Conservation (phyloP, 805 yeast species). For the Pichia kluyveri region DNA sequence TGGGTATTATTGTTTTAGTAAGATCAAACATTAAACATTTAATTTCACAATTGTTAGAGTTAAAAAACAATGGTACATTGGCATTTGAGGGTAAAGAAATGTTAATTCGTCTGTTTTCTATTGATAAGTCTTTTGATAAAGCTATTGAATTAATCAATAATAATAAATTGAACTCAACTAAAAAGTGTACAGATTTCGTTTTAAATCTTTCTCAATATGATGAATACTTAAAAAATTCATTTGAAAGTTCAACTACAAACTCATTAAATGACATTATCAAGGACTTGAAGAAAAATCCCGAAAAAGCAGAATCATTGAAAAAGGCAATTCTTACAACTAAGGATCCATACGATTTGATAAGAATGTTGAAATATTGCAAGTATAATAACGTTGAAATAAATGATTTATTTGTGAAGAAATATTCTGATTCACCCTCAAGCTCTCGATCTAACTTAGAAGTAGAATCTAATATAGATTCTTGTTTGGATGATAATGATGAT, state of each 20-base stretch:
- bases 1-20: conserved; percentile 33
- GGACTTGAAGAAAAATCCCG: conserved; percentile 3
- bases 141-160: conserved; percentile 30
- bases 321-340: conserved; percentile 3
- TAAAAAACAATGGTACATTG: conserved; percentile 47
- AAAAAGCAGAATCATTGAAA: conserved; percentile 3
- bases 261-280: neutral
- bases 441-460: neutral
- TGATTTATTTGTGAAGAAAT: conserved; percentile 10
- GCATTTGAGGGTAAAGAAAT: conserved; percentile 68
- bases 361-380: conserved; percentile 7
- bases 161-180: neutral
- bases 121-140: conserved; percentile 62
- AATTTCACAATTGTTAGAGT: conserved; percentile 47
- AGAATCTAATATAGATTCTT: neutral
- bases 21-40: conserved; percentile 37
- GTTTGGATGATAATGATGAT: conserved; percentile 1
- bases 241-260: neutral
- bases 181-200: neutral
- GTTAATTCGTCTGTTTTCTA: conserved; percentile 54
- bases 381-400: conserved; percentile 5
- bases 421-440: neutral
- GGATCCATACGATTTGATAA: conserved; percentile 14
- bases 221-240: neutral
- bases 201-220: neutral